Base-by-base conservation (phyloP, 2,329 filamentous ascomycete genomes). In the Penicillium glabrum region DNA sequence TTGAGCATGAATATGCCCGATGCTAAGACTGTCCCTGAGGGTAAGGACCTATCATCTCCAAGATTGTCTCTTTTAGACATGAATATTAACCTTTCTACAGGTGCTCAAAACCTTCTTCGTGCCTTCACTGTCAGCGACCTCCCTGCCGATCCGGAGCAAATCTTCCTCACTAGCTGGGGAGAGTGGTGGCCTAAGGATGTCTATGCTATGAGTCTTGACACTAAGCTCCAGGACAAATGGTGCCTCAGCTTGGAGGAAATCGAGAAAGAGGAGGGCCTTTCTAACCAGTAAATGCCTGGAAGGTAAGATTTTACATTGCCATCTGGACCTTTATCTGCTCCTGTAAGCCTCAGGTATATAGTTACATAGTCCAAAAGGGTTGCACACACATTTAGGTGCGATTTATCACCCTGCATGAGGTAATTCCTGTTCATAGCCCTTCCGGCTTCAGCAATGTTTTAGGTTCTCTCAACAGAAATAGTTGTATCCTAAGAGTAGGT, bases 161-260 rank as follows among this genome's bases (percentile, higher is more conserved):
- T 68, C 16, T 66, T 68, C 48, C 43, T 68, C 56, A 68, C 66
- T 24, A 68, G 65, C 41, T 68, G 66, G 66, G 66, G 66, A n/a
- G 65, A 68, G 46, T 68, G 66, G 65, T 68, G 66, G 65, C 58
- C 66, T 4, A 66, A 56, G 54, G 61, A 67, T 57, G 65, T 68
- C 24, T 65, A 66, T 55, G 53, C 57, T 6, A 5, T 59, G 14
- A 66, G 61, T 13, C 53, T 68, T 31, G 66, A 68, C 46, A 24
- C 37, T 5, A 45, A 44, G 1, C 45, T 68, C 23, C 66, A 68
- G 46, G 55, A 62, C 19, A 68, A 67, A 24, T 68, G 66, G 66
- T 68, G 66, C 31, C 58, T 54, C 56, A 61, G 62, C 33, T 62
- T 55, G 39, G 61, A 64, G 23, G 57, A 66, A 21, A 68, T 68